Evolutionary conservation across 345 rosid genomes (phyloP).

Genomic region (Stellera chamaejasme): DNA sequence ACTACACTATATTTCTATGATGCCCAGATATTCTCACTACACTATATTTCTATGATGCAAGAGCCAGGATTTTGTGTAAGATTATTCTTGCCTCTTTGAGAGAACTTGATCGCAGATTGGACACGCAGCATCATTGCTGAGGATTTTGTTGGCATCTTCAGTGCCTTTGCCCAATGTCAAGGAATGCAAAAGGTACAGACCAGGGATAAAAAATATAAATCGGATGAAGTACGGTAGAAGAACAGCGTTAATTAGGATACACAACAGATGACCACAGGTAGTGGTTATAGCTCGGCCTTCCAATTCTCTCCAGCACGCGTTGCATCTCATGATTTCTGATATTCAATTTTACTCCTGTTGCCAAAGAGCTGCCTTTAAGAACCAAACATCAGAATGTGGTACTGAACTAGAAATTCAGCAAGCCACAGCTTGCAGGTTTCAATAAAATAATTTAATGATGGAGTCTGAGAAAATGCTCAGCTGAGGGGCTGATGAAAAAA

Average conservation of each 20-base stretch:
- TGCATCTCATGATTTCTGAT: slow-evolving; percentile 73
- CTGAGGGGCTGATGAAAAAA: no score
- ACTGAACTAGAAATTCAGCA: no score
- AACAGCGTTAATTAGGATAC: slow-evolving; percentile 40
- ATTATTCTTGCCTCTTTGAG: slow-evolving; percentile 60
- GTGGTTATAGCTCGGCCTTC: slow-evolving; percentile 88
- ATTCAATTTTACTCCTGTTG: slow-evolving; percentile 16
- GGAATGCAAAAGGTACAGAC: slow-evolving; percentile 11
- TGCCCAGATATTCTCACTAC: neutral
- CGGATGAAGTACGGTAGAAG: neutral
- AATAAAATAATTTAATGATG: no score
- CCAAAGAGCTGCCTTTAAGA: slow-evolving; percentile 9
- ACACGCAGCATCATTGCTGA: slow-evolving; percentile 79
- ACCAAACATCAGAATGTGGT: neutral
- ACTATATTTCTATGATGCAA: neutral
- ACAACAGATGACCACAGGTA: slow-evolving; percentile 84
- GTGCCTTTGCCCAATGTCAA: slow-evolving; percentile 54
- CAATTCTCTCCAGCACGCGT: slow-evolving; percentile 92
- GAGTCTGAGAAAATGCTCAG: no score
- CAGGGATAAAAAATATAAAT: neutral
- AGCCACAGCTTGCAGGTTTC: no score
- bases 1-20: neutral
- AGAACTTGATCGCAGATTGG: slow-evolving; percentile 96
- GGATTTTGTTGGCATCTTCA: slow-evolving; percentile 91
- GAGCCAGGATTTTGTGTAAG: neutral